Percentiles rank a stretch among this genome's conserved stretches.
Conservation (phyloP, 805 yeast genomes). For the Sugiyamaella mastotermitis region DNA sequence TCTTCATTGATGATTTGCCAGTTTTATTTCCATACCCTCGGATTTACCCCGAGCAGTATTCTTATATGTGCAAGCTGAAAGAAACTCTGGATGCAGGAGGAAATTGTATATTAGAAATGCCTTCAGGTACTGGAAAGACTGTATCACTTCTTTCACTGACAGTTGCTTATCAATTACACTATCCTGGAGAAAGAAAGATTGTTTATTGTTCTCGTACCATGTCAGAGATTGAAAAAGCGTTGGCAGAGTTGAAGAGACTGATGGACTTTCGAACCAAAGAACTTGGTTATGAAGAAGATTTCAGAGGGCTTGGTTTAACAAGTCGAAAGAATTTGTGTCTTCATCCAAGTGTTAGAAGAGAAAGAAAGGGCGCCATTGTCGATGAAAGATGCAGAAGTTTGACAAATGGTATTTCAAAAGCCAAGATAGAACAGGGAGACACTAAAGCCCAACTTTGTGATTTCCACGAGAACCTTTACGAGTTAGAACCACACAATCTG, state of each 20-base stretch:
- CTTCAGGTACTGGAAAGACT: slow-evolving; percentile 98
- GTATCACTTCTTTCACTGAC: slow-evolving; percentile 85
- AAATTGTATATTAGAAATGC: slow-evolving; percentile 95
- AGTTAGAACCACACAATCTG: slow-evolving; percentile 78
- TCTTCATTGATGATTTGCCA: slow-evolving; percentile 91
- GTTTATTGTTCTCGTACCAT: slow-evolving; percentile 98
- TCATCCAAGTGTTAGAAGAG: slow-evolving; percentile 82
- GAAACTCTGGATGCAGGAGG: slow-evolving; percentile 94
- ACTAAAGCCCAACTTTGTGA: slow-evolving; percentile 66
- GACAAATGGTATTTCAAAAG: slow-evolving; percentile 85
- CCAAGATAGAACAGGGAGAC: slow-evolving; percentile 53
- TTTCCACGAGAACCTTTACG: slow-evolving; percentile 84
- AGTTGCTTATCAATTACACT: slow-evolving; percentile 88
- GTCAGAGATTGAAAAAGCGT: slow-evolving; percentile 97
- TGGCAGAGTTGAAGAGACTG: slow-evolving; percentile 79
- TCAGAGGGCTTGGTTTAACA: slow-evolving; percentile 89
- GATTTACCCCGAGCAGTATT: slow-evolving; percentile 97
- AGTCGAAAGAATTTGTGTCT: slow-evolving; percentile 91
- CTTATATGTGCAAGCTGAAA: slow-evolving; percentile 94
- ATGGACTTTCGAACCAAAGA: slow-evolving; percentile 84
- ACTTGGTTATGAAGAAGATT: slow-evolving; percentile 82
- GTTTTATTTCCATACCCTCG: slow-evolving; percentile 94
- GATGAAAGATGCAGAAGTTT: slow-evolving; percentile 95
- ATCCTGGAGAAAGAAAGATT: slow-evolving; percentile 90
- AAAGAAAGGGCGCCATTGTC: slow-evolving; percentile 84